phyloP scores from a whole-genome alignment of 106 monocot genomes.

The Dendrobium huoshanense region DNA sequence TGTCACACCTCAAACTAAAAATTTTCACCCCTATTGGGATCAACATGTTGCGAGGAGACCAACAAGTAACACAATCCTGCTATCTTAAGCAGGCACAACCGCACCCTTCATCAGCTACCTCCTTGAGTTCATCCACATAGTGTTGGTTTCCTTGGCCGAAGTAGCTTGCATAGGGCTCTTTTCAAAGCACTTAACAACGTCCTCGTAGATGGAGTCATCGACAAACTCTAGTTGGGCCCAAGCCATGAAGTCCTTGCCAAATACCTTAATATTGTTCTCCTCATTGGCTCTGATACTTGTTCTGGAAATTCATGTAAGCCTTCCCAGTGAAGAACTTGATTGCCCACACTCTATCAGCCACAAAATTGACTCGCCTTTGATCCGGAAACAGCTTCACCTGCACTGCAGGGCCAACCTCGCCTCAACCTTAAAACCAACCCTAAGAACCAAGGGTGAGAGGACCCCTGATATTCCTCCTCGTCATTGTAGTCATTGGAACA shows the following conservation, averaged over 20 bases:
- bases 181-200: conserved; percentile 59
- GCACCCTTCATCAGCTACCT: background rate
- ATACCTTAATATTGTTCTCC: conserved; percentile 56
- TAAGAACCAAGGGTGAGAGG: conserved; percentile 49
- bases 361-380: conserved; percentile 75
- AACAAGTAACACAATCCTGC: too few relatives aligned
- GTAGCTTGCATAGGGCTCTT: conserved; percentile 26
- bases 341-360: conserved; percentile 88
- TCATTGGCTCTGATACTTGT: conserved; percentile 53
- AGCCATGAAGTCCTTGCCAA: conserved; percentile 82
- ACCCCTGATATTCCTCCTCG: conserved; percentile 8
- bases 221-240: conserved; percentile 72
- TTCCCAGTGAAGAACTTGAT: conserved; percentile 45
- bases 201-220: conserved; percentile 85
- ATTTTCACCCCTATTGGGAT: too few relatives aligned
- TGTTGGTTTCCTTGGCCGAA: conserved; percentile 12
- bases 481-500: background rate
- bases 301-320: conserved; percentile 36
- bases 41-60: too few relatives aligned
- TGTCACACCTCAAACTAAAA: too few relatives aligned
- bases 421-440: conserved; percentile 54
- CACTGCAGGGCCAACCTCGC: conserved; percentile 48
- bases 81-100: too few relatives aligned
- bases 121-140: conserved; percentile 1
- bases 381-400: conserved; percentile 77